Percentiles rank a stretch among this genome's conserved stretches.
phyloP scores from a whole-genome alignment of 2,329 filamentous ascomycete genomes.

The Simplicillium aogashimaense region DNA sequence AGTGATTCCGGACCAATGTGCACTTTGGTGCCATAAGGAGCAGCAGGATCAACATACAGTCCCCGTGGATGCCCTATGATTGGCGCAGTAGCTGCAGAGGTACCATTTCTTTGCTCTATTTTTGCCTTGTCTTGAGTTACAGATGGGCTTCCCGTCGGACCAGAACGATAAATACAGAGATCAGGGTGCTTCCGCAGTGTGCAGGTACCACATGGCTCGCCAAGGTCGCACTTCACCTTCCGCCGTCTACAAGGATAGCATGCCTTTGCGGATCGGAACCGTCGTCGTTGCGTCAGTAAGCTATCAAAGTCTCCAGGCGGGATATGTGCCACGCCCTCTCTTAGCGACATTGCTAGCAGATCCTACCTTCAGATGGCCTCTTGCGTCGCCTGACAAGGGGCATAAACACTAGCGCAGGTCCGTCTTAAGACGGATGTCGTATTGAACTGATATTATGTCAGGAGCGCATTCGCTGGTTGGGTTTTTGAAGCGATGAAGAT shows the following conservation, averaged over 20 bases:
- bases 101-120: not conserved
- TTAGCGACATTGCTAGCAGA: too few species aligned
- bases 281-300: not conserved
- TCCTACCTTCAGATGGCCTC: too few species aligned
- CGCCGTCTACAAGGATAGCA: constrained; percentile 1
- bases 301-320: not conserved
- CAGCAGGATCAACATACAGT: too few species aligned
- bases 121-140: not conserved
- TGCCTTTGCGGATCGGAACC: constrained; percentile 1
- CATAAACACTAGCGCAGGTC: too few species aligned
- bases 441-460: too few species aligned
- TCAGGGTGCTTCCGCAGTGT: not conserved
- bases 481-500: too few species aligned
- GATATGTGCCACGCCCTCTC: not conserved
- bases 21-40: not conserved
- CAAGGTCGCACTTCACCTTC: constrained; percentile 1
- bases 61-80: too few species aligned
- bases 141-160: not conserved
- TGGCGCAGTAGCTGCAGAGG: too few species aligned
- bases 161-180: not conserved
- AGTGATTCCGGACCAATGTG: constrained; percentile 1
- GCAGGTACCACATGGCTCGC: not conserved
- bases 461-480: too few species aligned
- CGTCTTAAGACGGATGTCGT: too few species aligned
- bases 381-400: too few species aligned